Evolutionary conservation across 345 rosid genomes (phyloP), one percentile per base, ranked within the genome.

Genomic region (Xanthoceras sorbifolium): DNA sequence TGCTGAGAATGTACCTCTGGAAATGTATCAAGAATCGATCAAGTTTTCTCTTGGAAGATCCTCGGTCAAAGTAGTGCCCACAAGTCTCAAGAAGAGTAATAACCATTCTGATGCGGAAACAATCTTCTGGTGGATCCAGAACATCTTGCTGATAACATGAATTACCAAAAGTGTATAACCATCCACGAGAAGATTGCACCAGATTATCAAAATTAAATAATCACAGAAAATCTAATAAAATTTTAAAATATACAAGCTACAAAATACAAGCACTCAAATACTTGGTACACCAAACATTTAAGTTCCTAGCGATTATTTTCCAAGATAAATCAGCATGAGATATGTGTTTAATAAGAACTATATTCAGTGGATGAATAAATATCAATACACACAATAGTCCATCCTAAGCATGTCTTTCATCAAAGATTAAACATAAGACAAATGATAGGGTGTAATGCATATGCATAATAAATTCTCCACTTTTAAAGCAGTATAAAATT

Each of bases 51-150:
- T 89, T 94, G 61, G 98, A 97, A 75, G 98, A 92, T 46, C 99
- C 99, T 74, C 98, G 90, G 84, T 88, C 96, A 85, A 97, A 97
- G 87, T 92, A 97, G 85, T 90, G 98, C 71, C 99, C 98, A 76
- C 98, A 97, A 34, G 99, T 94, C 86, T 94, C 97, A 59, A 94
- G 91, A 79, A 97, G 98, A 77, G 85, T 92, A 77, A 91, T 82
- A 74, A 94, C 91, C 99, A 97, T 89, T 85, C 98, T 92, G 79
- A 94, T 84, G 62, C 97, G 94, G 85, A 97, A 97, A 87, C 93
- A 94, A 84, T 97, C 99, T 82, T 94, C 98, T 14, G 93, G 96
- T 75, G 97, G 99, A 84, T 94, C 99, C 78, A 97, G 82, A 61
- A 81, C 84, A 78, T 94, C 97, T 89, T 89, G 93, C 99, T 97